These are phyloP conservation scores for Carpinus viminea DNA, from an alignment of 306 rosid genomes.

Conservation along the genomic window DNA sequence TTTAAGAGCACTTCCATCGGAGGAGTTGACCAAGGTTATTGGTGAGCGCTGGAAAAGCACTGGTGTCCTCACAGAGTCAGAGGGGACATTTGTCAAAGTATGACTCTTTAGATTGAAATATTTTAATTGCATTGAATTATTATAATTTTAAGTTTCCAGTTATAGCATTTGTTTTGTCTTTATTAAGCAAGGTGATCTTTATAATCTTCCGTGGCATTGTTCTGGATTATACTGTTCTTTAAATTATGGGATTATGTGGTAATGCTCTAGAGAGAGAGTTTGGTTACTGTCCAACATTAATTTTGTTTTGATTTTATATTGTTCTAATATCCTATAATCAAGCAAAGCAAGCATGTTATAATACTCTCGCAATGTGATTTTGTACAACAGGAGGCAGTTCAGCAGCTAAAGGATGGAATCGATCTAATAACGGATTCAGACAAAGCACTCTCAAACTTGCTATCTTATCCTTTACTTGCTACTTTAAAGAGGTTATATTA, in stretches of 20 bases:
- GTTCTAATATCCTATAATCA: not conserved
- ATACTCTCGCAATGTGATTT: conserved; percentile 12
- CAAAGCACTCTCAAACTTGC: conserved; percentile 68
- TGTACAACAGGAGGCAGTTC: conserved; percentile 63
- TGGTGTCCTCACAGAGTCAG: conserved; percentile 58
- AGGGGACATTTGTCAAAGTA: conserved; percentile 74
- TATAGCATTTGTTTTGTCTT: not conserved
- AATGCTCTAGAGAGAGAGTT: not conserved
- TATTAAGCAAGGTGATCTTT: not conserved
- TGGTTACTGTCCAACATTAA: not conserved
- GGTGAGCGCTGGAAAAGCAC: conserved; percentile 75
- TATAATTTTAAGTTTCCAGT: not conserved
- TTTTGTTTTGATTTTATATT: not conserved
- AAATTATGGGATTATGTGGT: not conserved
- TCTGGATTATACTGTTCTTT: conserved; percentile 11
- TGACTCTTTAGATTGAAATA: conserved; percentile 26
- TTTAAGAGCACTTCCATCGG: conserved; percentile 69
- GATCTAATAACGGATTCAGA: conserved; percentile 82
- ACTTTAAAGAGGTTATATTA: conserved; percentile 63
- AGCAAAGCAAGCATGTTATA: conserved; percentile 16
- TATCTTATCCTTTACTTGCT: conserved; percentile 74
- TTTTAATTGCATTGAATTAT: not conserved
- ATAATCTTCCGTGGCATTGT: not conserved
- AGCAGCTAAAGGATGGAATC: conserved; percentile 87
- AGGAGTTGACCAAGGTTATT: conserved; percentile 64